These are phyloP conservation scores for Rhodotorula mucilaginosa DNA, from an alignment of 1,284 basidiomycete genomes.

Conservation along the genomic window DNA sequence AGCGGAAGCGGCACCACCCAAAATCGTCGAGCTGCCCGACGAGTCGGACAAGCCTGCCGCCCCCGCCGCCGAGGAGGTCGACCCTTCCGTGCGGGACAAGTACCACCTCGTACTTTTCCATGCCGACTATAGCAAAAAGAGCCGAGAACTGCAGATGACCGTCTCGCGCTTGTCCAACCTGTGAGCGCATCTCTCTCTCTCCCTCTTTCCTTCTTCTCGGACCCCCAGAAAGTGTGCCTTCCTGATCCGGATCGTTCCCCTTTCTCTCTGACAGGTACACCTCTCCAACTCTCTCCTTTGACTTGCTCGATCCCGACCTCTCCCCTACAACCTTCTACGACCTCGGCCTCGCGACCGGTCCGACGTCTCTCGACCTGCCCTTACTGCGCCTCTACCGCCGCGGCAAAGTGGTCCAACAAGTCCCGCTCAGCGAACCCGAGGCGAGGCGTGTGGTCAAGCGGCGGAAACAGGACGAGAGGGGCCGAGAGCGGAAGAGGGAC, in stretches of 20 bases:
- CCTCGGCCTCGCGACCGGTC: conserved; percentile 25
- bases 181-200: not conserved
- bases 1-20: not conserved
- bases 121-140: conserved; percentile 22
- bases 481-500: not conserved
- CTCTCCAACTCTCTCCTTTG: conserved; percentile 18
- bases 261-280: conserved; percentile 4
- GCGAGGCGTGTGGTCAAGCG: conserved; percentile 10
- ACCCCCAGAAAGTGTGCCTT: not conserved
- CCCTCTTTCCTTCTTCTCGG: not conserved
- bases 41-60: not conserved
- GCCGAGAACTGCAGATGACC: conserved; percentile 27
- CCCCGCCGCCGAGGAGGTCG: not conserved
- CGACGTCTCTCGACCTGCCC: conserved; percentile 30
- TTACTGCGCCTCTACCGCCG: conserved; percentile 22
- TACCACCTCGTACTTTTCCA: conserved; percentile 37
- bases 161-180: conserved; percentile 13
- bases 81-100: not conserved
- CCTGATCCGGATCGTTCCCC: not conserved
- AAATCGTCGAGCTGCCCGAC: conserved; percentile 17
- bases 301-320: conserved; percentile 10
- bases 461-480: not conserved
- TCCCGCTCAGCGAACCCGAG: conserved; percentile 17
- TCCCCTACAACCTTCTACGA: conserved; percentile 34
- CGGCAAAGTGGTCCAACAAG: conserved; percentile 16